phyloP scores from a whole-genome alignment of 2,329 filamentous ascomycete species.

The Penicillium carneum region DNA sequence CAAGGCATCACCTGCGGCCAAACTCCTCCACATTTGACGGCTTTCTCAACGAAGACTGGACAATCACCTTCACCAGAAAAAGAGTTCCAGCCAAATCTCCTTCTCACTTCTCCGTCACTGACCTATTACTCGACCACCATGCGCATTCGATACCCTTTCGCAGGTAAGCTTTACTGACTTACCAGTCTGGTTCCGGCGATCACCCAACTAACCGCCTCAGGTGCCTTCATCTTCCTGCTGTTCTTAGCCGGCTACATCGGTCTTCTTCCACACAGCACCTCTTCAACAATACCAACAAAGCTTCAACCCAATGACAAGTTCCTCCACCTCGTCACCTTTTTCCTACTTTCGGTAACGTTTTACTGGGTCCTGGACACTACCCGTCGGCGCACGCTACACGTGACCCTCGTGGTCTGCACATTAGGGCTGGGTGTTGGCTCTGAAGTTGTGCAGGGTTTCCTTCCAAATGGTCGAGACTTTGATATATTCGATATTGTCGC shows the following conservation, averaged over 20 bases:
- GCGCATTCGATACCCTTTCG: constrained; percentile 87
- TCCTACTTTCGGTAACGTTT: constrained; percentile 81
- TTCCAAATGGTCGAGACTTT: constrained; percentile 75
- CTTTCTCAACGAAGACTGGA: constrained; percentile 2
- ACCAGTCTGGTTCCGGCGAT: constrained; percentile 14
- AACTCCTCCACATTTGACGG: constrained; percentile 31
- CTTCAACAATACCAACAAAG: constrained; percentile 51
- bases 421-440: constrained; percentile 63
- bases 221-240: constrained; percentile 71
- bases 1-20: constrained; percentile 31
- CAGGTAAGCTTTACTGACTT: constrained; percentile 66
- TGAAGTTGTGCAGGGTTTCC: constrained; percentile 65
- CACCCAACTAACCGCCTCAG: constrained; percentile 53
- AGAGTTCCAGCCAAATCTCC: constrained; percentile 5
- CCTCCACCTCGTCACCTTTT: constrained; percentile 87
- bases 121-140: constrained; percentile 57
- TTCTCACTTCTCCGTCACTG: constrained; percentile 1
- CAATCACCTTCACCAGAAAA: constrained; percentile 1
- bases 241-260: constrained; percentile 80
- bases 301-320: constrained; percentile 83
- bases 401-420: constrained; percentile 83
- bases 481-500: constrained; percentile 87
- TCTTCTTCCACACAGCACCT: constrained; percentile 64
- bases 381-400: constrained; percentile 81
- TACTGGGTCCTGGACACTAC: constrained; percentile 97